phyloP scores from a whole-genome alignment of 768 basidiomycete species.

The Polyporus arcularius region DNA sequence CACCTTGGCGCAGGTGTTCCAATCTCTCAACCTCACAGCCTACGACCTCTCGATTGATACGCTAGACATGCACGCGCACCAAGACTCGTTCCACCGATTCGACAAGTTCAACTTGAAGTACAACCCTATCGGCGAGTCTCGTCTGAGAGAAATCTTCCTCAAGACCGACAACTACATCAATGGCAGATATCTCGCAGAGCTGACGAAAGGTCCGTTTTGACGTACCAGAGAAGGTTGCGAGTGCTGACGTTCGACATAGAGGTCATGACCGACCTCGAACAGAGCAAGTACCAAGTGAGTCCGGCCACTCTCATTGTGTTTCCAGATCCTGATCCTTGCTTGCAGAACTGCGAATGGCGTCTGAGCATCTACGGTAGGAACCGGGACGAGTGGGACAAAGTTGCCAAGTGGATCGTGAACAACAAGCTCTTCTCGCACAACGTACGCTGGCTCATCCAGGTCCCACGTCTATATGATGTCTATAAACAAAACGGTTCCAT shows the following conservation, averaged over 20 bases:
- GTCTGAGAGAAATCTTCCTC: slow-evolving; percentile 94
- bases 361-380: slow-evolving; percentile 92
- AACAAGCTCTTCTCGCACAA: slow-evolving; percentile 96
- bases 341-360: slow-evolving; percentile 93
- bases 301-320: neutral
- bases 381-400: slow-evolving; percentile 91
- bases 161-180: slow-evolving; percentile 96
- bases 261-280: slow-evolving; percentile 96
- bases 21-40: slow-evolving; percentile 90
- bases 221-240: neutral
- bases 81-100: slow-evolving; percentile 97
- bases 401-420: slow-evolving; percentile 95
- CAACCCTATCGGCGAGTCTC: slow-evolving; percentile 94
- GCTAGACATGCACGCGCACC: slow-evolving; percentile 98
- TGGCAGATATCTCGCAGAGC: slow-evolving; percentile 91
- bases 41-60: slow-evolving; percentile 99
- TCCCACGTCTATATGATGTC: slow-evolving; percentile 92
- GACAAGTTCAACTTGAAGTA: slow-evolving; percentile 99
- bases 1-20: slow-evolving; percentile 92
- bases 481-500: slow-evolving; percentile 89
- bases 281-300: slow-evolving; percentile 94
- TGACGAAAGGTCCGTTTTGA: slow-evolving; percentile 72
- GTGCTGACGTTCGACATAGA: slow-evolving; percentile 49
- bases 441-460: slow-evolving; percentile 95
- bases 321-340: neutral